phyloP scores from a whole-genome alignment of 805 yeast species.

The Candida loeiensis region DNA sequence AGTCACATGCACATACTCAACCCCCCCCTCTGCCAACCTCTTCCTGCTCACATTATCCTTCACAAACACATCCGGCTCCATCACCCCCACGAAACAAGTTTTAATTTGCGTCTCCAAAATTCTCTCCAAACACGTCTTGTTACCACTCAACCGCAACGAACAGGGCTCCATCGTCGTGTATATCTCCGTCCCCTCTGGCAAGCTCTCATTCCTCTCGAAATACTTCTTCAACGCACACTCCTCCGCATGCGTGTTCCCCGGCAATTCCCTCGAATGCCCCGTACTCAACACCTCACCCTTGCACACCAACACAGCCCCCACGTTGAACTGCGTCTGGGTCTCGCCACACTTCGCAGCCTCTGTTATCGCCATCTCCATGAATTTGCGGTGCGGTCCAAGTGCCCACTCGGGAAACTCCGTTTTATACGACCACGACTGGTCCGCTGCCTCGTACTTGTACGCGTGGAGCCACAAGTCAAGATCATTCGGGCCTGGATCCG shows the following conservation, averaged over 20 bases:
- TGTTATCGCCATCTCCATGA: conserved; percentile 72
- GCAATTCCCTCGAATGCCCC: conserved; percentile 87
- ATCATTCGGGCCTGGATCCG: conserved; percentile 89
- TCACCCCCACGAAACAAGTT: conserved; percentile 85
- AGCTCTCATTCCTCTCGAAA: conserved; percentile 20
- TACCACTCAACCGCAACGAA: conserved; percentile 82
- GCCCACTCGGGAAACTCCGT: conserved; percentile 88
- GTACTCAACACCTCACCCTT: conserved; percentile 61
- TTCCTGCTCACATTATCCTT: conserved; percentile 62
- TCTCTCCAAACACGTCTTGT: conserved; percentile 81
- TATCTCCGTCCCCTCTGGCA: conserved; percentile 59
- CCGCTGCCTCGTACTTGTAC: conserved; percentile 62
- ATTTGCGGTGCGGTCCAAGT: conserved; percentile 47
- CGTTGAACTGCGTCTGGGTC: conserved; percentile 83
- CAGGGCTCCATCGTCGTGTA: conserved; percentile 99
- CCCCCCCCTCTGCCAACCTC: conserved; percentile 51
- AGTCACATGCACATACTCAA: conserved; percentile 74
- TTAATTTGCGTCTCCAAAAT: conserved; percentile 55
- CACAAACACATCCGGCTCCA: conserved; percentile 90
- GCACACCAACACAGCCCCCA: conserved; percentile 82
- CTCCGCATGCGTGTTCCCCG: conserved; percentile 97
- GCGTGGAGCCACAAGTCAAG: conserved; percentile 92
- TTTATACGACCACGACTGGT: conserved; percentile 63
- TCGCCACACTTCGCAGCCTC: conserved; percentile 80
- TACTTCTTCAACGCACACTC: conserved; percentile 88